These are phyloP conservation scores for Sporothrix phasma DNA, from an alignment of 2,329 filamentous ascomycete species.

Conservation along the genomic window DNA sequence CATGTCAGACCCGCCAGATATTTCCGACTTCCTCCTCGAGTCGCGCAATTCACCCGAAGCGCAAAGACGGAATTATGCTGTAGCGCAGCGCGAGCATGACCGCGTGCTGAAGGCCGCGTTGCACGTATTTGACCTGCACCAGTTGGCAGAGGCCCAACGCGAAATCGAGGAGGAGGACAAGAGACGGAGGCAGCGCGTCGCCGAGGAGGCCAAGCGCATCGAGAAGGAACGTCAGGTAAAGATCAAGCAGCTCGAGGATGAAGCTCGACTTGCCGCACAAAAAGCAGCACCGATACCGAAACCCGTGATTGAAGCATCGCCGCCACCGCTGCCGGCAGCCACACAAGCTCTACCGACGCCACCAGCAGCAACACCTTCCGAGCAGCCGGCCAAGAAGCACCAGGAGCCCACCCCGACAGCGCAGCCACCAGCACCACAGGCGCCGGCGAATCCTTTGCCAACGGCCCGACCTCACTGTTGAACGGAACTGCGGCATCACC, in stretches of 20 bases:
- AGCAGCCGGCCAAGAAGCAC: background rate
- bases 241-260: conserved; percentile 22
- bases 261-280: conserved; percentile 27
- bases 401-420: background rate
- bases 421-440: background rate
- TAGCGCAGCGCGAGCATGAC: conserved; percentile 24
- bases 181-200: conserved; percentile 20
- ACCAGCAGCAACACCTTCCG: background rate
- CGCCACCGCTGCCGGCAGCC: conserved; percentile 18
- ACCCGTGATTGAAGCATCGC: conserved; percentile 10
- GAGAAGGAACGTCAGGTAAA: conserved; percentile 19
- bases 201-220: conserved; percentile 22
- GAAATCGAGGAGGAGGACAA: conserved; percentile 22
- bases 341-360: conserved; percentile 1
- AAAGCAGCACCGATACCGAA: conserved; percentile 25
- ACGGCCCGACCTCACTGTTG: background rate
- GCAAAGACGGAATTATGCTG: conserved; percentile 24
- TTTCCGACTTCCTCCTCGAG: conserved; percentile 24
- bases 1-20: conserved; percentile 16
- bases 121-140: conserved; percentile 20
- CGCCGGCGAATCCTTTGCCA: background rate
- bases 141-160: conserved; percentile 21
- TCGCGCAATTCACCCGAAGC: conserved; percentile 27
- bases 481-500: background rate
- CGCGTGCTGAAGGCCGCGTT: conserved; percentile 21